These are phyloP conservation scores for Xylariaceae sp. DNA, from an alignment of 2,329 filamentous ascomycete genomes.

Conservation along the genomic window DNA sequence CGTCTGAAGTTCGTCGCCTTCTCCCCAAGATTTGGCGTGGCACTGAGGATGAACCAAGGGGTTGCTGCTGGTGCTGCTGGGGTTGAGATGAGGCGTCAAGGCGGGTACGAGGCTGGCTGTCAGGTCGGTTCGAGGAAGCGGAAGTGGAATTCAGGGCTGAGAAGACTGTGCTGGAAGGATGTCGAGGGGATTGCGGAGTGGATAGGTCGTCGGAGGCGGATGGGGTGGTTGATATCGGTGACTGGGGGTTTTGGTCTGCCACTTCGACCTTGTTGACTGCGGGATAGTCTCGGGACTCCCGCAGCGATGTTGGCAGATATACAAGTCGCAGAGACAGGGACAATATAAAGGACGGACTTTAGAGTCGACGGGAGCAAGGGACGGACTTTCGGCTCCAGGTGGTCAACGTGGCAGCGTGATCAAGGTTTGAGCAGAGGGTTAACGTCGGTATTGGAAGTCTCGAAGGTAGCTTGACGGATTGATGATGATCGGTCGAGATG, in stretches of 20 bases:
- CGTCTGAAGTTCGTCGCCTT: constrained; percentile 57
- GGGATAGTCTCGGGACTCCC: constrained; percentile 50
- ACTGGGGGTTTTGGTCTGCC: constrained; percentile 71
- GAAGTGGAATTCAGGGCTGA: constrained; percentile 47
- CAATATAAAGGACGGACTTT: neutral
- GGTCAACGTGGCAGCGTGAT: constrained; percentile 11
- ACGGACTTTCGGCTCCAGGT: constrained; percentile 2
- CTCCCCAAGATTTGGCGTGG: constrained; percentile 58
- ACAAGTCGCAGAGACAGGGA: neutral
- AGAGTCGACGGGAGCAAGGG: constrained; percentile 4
- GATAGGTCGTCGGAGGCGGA: constrained; percentile 72
- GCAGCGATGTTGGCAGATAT: constrained; percentile 39
- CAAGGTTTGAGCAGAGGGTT: constrained; percentile 19
- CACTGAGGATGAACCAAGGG: constrained; percentile 10
- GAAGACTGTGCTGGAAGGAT: constrained; percentile 54
- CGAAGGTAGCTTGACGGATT: constrained; percentile 31
- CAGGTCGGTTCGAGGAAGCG: constrained; percentile 8
- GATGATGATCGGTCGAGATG: constrained; percentile 29
- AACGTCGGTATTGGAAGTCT: constrained; percentile 2
- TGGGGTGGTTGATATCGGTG: constrained; percentile 59
- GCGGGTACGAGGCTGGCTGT: constrained; percentile 22
- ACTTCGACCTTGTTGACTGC: constrained; percentile 65
- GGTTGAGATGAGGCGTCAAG: constrained; percentile 20
- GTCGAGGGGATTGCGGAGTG: constrained; percentile 60
- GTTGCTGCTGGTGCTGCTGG: constrained; percentile 15